Evolutionary conservation across 192 early-diverging fungal genomes (phyloP), one percentile per base, ranked within the genome.

Genomic region (Paraglomus brasilianum): DNA sequence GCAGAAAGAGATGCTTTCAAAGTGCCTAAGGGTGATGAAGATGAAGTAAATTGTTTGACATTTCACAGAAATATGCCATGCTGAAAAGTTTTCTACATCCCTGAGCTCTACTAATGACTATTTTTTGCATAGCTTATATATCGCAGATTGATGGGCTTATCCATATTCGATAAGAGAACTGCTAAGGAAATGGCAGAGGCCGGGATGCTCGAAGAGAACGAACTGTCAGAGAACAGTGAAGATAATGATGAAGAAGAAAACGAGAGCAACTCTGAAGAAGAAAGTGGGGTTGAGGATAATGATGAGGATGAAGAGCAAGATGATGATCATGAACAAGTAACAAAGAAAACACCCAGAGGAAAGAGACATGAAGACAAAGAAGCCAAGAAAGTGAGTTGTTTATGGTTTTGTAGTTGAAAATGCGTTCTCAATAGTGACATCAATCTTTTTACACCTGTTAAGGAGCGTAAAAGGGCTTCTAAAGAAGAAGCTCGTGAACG

Each of bases 401-500:
- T 14, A 39, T 48, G 36, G 14, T 48, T 21, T 13, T 51, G 19
- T 44, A 47, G 1, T 30, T 47, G 15, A 5, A 11, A 53, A 78
- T 30, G 36, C 10, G 44, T 62, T 21, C 21, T 17, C 36, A 30
- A 30, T 5, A 6, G 11, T 11, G 9, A 56, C 7, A 11, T 6
- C 53, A 11, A 30, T 56, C 36, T 24, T 10, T 44, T 67, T 11
- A 17, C 50, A 0, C 8, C 10, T 6, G 15, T 13, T 9, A 46
- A 69, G 77, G 91, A 91, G 66, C 89, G 92, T 50, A 96, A 98
- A 74, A 82, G 87, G 53, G 85, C 85, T 8, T 84, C 84, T 21
- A 98, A 95, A 77, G 96, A 98, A 51, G 91, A 88, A 59, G 91
- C 89, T 46, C 88, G 94, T 45, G 94, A 96, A 71, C 91, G 91